phyloP scores from a whole-genome alignment of 1,139 yeast species.

The Candida neerlandica region DNA sequence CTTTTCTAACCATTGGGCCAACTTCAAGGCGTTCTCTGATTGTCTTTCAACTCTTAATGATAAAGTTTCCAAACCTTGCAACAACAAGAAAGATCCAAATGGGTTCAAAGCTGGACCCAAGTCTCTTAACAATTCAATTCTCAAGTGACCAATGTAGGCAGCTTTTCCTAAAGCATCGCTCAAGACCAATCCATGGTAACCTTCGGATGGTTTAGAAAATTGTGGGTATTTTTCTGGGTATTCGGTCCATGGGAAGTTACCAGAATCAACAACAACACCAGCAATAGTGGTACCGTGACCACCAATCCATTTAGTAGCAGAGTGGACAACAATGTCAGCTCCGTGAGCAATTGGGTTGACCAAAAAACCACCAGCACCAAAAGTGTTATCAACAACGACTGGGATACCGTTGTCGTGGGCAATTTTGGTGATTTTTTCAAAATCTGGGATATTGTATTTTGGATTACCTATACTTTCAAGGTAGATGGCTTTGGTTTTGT shows the following conservation, averaged over 20 bases:
- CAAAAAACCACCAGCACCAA: conserved; percentile 94
- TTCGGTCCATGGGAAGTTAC: conserved; percentile 88
- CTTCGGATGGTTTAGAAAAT: conserved; percentile 85
- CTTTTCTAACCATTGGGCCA: conserved; percentile 76
- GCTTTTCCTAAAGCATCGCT: conserved; percentile 79
- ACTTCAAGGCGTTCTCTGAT: conserved; percentile 75
- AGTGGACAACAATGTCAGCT: conserved; percentile 82
- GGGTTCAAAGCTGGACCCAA: conserved; percentile 90
- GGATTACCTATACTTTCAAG: conserved; percentile 95
- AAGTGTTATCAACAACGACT: conserved; percentile 93
- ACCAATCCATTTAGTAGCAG: conserved; percentile 98
- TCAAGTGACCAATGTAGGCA: conserved; percentile 78
- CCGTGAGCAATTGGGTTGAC: conserved; percentile 86
- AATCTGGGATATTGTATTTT: conserved; percentile 88
- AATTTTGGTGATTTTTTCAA: conserved; percentile 69
- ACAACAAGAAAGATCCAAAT: conserved; percentile 78
- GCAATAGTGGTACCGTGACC: conserved; percentile 97
- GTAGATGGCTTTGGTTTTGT: conserved; percentile 85
- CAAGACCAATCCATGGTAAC: conserved; percentile 86
- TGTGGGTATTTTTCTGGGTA: conserved; percentile 90
- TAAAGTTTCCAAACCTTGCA: conserved; percentile 93
- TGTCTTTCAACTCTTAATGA: conserved; percentile 94
- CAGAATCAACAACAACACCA: conserved; percentile 87
- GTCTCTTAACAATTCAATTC: conserved; percentile 89
- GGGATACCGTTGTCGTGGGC: conserved; percentile 92